phyloP scores from a whole-genome alignment of 257 asterid species.

The Plantago major region DNA sequence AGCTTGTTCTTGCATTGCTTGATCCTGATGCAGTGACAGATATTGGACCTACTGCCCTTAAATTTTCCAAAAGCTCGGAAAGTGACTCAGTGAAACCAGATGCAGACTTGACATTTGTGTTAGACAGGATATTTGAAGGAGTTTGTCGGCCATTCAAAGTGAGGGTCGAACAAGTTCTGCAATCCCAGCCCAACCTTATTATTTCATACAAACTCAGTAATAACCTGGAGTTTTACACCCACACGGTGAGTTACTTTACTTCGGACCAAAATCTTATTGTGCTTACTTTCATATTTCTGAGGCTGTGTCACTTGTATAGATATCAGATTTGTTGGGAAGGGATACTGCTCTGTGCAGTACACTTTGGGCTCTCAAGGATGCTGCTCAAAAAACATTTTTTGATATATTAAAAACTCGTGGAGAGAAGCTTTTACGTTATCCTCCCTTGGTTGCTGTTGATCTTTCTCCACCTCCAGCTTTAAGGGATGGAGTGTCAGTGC shows the following conservation, averaged over 20 bases:
- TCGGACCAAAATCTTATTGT: not conserved
- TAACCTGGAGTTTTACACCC: slow-evolving; percentile 94
- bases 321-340: slow-evolving; percentile 86
- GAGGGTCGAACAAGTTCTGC: slow-evolving; percentile 97
- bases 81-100: slow-evolving; percentile 61
- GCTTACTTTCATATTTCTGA: slow-evolving; percentile 15
- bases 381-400: slow-evolving; percentile 83
- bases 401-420: slow-evolving; percentile 89
- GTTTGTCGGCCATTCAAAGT: slow-evolving; percentile 98
- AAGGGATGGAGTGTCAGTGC: slow-evolving; percentile 80
- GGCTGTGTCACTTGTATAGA: slow-evolving; percentile 37
- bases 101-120: slow-evolving; percentile 81
- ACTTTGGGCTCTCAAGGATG: slow-evolving; percentile 91
- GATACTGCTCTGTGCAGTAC: slow-evolving; percentile 89
- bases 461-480: slow-evolving; percentile 93
- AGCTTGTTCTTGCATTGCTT: slow-evolving; percentile 88
- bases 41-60: slow-evolving; percentile 63
- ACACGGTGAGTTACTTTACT: slow-evolving; percentile 62
- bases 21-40: slow-evolving; percentile 77
- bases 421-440: slow-evolving; percentile 91
- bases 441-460: slow-evolving; percentile 88
- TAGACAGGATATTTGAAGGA: slow-evolving; percentile 96
- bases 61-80: slow-evolving; percentile 45
- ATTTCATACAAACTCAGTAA: slow-evolving; percentile 82
- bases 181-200: slow-evolving; percentile 90